Evolutionary conservation across 768 basidiomycete genomes (phyloP).

Genomic region (Lactarius evosmus): DNA sequence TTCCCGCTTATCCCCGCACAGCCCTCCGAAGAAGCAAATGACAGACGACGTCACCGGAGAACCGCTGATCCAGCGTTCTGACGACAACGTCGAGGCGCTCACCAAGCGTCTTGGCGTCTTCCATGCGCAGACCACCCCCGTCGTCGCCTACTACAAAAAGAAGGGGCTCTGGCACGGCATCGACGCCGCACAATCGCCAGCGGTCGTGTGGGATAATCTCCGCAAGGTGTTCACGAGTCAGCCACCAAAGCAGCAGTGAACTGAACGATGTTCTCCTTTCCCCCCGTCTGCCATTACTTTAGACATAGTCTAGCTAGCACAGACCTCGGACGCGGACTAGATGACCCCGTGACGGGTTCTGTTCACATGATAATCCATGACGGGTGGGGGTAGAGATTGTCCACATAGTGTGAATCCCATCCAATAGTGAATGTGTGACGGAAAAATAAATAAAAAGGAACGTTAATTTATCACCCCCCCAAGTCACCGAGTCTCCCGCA

Average conservation of each 20-base stretch:
- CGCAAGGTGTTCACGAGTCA: slow-evolving; percentile 57
- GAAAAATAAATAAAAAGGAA: not conserved
- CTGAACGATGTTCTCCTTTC: not conserved
- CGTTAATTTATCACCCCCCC: not conserved
- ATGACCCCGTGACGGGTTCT: not conserved
- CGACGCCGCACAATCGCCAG: slow-evolving; percentile 92
- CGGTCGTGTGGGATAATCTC: slow-evolving; percentile 86
- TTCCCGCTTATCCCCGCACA: slow-evolving; percentile 36
- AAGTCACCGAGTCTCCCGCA: slow-evolving; percentile 67
- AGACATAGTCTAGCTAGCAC: slow-evolving; percentile 3
- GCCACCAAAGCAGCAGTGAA: slow-evolving; percentile 15
- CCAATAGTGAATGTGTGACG: not conserved
- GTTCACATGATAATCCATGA: slow-evolving; percentile 9
- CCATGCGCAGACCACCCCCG: slow-evolving; percentile 93
- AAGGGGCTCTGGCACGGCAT: slow-evolving; percentile 88
- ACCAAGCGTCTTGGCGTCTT: slow-evolving; percentile 85
- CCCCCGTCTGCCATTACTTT: not conserved
- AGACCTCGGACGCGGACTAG: slow-evolving; percentile 1
- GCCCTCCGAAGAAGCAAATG: slow-evolving; percentile 96
- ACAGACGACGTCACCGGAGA: slow-evolving; percentile 93
- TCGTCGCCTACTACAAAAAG: slow-evolving; percentile 92
- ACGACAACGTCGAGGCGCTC: slow-evolving; percentile 96
- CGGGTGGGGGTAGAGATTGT: not conserved
- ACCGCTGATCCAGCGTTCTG: slow-evolving; percentile 93
- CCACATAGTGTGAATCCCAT: not conserved